Evolutionary conservation across 352 stramenopile genomes (phyloP).

Genomic region (Pythium rishiriense): DNA sequence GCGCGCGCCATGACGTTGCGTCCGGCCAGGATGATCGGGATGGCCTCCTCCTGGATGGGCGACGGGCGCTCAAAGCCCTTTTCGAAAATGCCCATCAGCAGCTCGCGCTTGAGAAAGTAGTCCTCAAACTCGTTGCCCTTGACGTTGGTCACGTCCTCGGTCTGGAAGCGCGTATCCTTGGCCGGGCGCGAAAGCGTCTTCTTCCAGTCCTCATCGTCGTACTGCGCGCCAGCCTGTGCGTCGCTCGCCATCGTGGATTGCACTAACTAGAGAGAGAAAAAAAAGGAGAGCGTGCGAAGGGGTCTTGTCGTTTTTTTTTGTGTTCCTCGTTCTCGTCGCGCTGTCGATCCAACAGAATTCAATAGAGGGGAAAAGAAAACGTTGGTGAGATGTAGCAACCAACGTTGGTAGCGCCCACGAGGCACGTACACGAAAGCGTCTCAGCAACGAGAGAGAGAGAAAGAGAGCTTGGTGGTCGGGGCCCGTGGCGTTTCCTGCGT

Average conservation of each 20-base stretch:
- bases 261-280: background rate
- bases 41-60: constrained; percentile 99
- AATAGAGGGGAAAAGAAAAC: no score
- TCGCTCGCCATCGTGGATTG: constrained; percentile 26
- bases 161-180: constrained; percentile 90
- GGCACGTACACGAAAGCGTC: constrained; percentile 13
- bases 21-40: constrained; percentile 98
- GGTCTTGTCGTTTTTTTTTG: no score
- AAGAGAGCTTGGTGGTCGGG: background rate
- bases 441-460: constrained; percentile 1
- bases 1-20: constrained; percentile 97
- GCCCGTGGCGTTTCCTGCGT: background rate
- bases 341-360: no score
- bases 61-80: constrained; percentile 99
- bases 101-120: constrained; percentile 99
- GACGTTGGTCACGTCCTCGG: constrained; percentile 98
- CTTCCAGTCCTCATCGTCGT: constrained; percentile 76
- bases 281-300: no score
- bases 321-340: no score
- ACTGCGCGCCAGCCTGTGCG: constrained; percentile 23
- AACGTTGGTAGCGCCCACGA: no score
- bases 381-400: no score
- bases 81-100: constrained; percentile 99
- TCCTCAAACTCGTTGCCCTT: constrained; percentile 99
- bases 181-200: constrained; percentile 70